Conservation (phyloP, 768 basidiomycete genomes). For the Mycena polygramma region DNA sequence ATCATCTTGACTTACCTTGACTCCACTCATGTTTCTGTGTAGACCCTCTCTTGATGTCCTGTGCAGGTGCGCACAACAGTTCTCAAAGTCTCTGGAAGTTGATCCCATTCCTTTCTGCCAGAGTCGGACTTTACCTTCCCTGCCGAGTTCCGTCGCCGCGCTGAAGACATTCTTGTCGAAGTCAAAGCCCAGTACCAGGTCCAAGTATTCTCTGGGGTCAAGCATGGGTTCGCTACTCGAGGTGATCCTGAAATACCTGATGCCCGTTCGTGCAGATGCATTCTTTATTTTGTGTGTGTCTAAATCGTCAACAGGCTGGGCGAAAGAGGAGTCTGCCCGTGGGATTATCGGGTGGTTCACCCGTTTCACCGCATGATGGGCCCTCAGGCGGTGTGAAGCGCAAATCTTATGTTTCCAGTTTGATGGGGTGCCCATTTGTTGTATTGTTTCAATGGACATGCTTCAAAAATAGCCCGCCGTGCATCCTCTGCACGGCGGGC, state of each 20-base stretch:
- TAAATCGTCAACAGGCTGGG: constrained; percentile 59
- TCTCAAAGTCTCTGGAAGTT: no score
- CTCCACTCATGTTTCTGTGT: not conserved
- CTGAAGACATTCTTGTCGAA: constrained; percentile 68
- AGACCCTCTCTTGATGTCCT: constrained; percentile 70
- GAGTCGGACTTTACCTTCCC: constrained; percentile 70
- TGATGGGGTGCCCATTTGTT: no score
- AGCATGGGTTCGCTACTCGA: constrained; percentile 64
- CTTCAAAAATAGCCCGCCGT: no score
- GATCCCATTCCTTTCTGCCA: constrained; percentile 33
- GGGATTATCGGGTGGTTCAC: constrained; percentile 66
- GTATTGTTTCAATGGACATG: no score
- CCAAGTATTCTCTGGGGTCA: constrained; percentile 66
- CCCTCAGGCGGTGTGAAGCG: no score
- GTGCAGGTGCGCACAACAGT: constrained; percentile 57
- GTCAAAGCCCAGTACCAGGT: constrained; percentile 66
- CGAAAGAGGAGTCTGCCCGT: constrained; percentile 70
- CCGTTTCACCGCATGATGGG: constrained; percentile 53
- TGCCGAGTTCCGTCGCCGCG: constrained; percentile 60
- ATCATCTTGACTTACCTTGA: not conserved
- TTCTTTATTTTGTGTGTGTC: not conserved
- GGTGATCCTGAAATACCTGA: constrained; percentile 57
- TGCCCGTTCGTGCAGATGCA: constrained; percentile 28
- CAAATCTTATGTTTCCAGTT: no score
- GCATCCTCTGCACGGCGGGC: no score